Conservation (phyloP, 306 rosid species). For the Cucurbita pepo region DNA sequence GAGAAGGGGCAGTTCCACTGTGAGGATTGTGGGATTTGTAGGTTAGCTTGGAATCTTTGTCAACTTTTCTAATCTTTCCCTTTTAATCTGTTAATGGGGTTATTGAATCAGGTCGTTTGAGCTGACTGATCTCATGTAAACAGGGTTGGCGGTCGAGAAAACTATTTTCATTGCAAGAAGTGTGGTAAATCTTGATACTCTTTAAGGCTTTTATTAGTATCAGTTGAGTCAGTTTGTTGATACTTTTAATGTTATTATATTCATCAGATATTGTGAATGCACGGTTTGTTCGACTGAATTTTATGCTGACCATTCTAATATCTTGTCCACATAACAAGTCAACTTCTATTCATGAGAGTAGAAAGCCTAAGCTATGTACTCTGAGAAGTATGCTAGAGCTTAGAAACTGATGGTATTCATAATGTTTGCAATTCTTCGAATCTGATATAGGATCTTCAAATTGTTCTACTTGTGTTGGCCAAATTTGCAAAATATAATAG, state of each 20-base stretch:
- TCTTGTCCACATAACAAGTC: background rate
- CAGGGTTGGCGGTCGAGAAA: conserved; percentile 85
- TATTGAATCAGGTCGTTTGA: conserved; percentile 9
- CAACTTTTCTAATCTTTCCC: too few species aligned
- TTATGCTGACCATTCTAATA: background rate
- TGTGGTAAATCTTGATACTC: conserved; percentile 47
- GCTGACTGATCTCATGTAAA: conserved; percentile 8
- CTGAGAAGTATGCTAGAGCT: background rate
- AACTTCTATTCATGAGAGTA: background rate
- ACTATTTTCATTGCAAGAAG: conserved; percentile 77
- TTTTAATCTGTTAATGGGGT: conserved; percentile 3
- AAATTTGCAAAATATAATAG: background rate
- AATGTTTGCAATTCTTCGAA: background rate
- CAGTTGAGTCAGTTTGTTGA: background rate
- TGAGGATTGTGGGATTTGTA: conserved; percentile 93
- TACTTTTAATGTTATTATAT: background rate
- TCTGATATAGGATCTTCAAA: background rate
- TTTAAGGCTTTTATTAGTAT: background rate
- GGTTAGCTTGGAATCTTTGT: conserved; percentile 23
- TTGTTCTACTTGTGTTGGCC: background rate
- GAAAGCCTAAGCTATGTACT: background rate
- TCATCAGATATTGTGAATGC: background rate
- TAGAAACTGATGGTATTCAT: background rate
- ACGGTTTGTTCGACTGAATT: background rate
- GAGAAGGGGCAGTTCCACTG: conserved; percentile 78